These are phyloP conservation scores for Flagelloscypha sp. DNA, from an alignment of 768 basidiomycete genomes.

Conservation along the genomic window DNA sequence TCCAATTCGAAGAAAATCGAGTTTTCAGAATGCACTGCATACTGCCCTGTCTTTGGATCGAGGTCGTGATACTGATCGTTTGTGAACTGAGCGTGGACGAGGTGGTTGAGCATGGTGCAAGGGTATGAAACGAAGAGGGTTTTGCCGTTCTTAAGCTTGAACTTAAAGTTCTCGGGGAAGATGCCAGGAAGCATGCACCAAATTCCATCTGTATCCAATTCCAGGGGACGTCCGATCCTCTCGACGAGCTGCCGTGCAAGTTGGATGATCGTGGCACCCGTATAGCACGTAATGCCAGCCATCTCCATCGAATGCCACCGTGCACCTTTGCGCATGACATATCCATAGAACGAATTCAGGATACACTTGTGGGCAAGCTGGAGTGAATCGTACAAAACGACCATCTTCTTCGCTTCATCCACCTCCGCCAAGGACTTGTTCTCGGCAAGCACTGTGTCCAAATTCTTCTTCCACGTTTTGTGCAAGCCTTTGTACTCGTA, in stretches of 20 bases:
- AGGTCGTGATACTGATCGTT: conserved; percentile 97
- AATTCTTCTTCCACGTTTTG: conserved; percentile 99
- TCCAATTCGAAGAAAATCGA: conserved; percentile 99
- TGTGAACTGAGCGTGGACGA: conserved; percentile 91
- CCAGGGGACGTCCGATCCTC: conserved; percentile 93
- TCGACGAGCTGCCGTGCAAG: conserved; percentile 97
- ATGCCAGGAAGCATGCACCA: conserved; percentile 99
- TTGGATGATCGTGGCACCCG: conserved; percentile 96
- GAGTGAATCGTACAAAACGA: conserved; percentile 95
- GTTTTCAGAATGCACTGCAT: conserved; percentile 86
- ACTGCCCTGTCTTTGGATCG: conserved; percentile 76
- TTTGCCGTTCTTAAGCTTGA: conserved; percentile 85
- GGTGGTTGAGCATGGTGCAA: conserved; percentile 98
- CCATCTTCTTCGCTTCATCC: conserved; percentile 98
- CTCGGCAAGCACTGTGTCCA: conserved; percentile 65
- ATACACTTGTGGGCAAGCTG: conserved; percentile 99
- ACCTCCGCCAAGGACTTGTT: conserved; percentile 75
- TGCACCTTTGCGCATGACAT: conserved; percentile 99
- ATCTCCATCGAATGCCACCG: conserved; percentile 99
- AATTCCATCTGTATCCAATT: conserved; percentile 97
- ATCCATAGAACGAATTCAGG: conserved; percentile 99
- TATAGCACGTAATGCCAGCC: conserved; percentile 98
- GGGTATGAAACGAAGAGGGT: conserved; percentile 88
- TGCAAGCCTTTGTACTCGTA: conserved; percentile 98
- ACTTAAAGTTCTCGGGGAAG: conserved; percentile 97